These are phyloP conservation scores for Beauveria caledonica DNA, from an alignment of 2,329 filamentous ascomycete genomes.

Conservation along the genomic window DNA sequence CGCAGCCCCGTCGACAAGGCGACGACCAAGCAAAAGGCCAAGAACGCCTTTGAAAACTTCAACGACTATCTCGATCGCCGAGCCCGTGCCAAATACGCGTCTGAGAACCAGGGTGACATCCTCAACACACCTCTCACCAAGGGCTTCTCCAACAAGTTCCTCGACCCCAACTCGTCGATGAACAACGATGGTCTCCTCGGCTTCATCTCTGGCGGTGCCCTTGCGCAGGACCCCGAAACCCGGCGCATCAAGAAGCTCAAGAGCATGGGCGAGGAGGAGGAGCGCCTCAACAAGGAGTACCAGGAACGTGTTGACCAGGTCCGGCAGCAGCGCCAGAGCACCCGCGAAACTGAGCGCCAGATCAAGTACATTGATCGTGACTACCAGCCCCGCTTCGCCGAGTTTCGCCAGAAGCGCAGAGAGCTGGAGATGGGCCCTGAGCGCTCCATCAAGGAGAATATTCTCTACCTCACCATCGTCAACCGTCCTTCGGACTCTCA, in stretches of 20 bases:
- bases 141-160: slow-evolving; percentile 22
- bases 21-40: slow-evolving; percentile 9
- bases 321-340: slow-evolving; percentile 10
- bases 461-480: slow-evolving; percentile 12
- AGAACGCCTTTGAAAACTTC: slow-evolving; percentile 12
- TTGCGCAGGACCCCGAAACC: slow-evolving; percentile 11
- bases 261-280: slow-evolving; percentile 9
- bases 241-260: slow-evolving; percentile 7
- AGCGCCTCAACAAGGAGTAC: slow-evolving; percentile 11
- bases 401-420: slow-evolving; percentile 9
- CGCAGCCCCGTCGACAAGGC: neutral
- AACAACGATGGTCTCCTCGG: slow-evolving; percentile 14
- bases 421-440: slow-evolving; percentile 12
- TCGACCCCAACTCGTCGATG: slow-evolving; percentile 18
- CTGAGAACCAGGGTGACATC: slow-evolving; percentile 12
- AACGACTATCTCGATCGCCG: slow-evolving; percentile 13
- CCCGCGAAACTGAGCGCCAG: slow-evolving; percentile 11
- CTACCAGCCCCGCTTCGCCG: slow-evolving; percentile 11
- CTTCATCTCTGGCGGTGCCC: slow-evolving; percentile 11
- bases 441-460: slow-evolving; percentile 12
- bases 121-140: slow-evolving; percentile 11
- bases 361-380: slow-evolving; percentile 11
- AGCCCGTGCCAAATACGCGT: slow-evolving; percentile 11
- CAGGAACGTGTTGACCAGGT: slow-evolving; percentile 10
- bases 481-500: slow-evolving; percentile 12